A percentile compares a stretch with the other conserved stretches of the same genome.
Conservation (phyloP, 805 yeast genomes). For the Candida krabiensis region DNA sequence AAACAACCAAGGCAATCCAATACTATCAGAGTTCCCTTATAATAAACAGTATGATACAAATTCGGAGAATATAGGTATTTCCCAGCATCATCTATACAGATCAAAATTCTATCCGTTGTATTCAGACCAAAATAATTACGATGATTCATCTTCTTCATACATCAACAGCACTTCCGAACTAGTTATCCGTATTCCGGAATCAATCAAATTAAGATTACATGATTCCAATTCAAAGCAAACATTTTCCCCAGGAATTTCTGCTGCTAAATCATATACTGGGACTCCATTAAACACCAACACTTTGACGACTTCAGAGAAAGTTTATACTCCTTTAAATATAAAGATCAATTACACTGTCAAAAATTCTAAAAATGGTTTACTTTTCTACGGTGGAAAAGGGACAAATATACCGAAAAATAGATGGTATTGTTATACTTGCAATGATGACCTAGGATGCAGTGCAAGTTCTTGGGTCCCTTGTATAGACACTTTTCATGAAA, state of each 20-base stretch:
- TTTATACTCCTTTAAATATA: conserved; percentile 72
- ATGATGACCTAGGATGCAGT: conserved; percentile 72
- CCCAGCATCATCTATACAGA: conserved; percentile 61
- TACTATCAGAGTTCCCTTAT: conserved; percentile 31
- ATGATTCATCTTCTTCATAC: conserved; percentile 27
- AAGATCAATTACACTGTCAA: conserved; percentile 63
- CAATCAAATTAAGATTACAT: conserved; percentile 59
- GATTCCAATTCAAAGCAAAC: conserved; percentile 41
- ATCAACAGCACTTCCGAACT: conserved; percentile 61
- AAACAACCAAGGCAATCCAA: conserved; percentile 31
- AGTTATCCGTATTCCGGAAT: conserved; percentile 61
- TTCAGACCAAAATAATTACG: conserved; percentile 42
- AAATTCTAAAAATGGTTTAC: conserved; percentile 72
- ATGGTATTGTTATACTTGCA: conserved; percentile 88
- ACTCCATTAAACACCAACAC: conserved; percentile 36
- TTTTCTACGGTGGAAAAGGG: conserved; percentile 64
- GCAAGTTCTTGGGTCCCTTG: conserved; percentile 99
- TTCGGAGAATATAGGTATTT: conserved; percentile 39
- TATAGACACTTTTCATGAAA: conserved; percentile 82
- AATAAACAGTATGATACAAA: conserved; percentile 40
- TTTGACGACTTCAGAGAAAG: conserved; percentile 39
- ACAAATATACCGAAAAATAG: conserved; percentile 43
- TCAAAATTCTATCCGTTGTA: conserved; percentile 53
- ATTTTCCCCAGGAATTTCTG: conserved; percentile 32
- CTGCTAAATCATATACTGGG: conserved; percentile 34